Conservation (phyloP, 169 alveolate genomes). For the Toxoplasma gondii region DNA sequence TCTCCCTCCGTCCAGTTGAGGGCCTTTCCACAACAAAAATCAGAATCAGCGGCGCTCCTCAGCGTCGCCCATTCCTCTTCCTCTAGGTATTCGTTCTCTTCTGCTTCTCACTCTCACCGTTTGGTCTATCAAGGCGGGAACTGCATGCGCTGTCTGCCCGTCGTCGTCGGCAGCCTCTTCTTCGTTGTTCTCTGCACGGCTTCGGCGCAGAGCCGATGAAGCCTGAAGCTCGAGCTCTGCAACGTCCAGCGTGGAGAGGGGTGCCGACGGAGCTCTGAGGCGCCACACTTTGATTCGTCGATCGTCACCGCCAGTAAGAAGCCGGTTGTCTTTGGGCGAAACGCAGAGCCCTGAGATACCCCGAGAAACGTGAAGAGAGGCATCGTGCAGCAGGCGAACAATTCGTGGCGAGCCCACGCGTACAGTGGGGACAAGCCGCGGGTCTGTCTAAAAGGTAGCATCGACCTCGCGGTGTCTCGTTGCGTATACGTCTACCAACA, state of each 20-base stretch:
- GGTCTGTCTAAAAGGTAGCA: no score
- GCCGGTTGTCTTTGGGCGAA: slow-evolving; percentile 77
- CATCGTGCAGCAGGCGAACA: background rate
- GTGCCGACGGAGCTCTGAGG: slow-evolving; percentile 70
- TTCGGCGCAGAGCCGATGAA: background rate
- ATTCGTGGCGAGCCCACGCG: background rate
- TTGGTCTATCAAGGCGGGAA: background rate
- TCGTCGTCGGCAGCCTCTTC: background rate
- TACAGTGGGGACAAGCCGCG: no score
- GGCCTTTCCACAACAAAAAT: background rate
- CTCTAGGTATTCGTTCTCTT: background rate
- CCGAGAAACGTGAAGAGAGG: background rate
- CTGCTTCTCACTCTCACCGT: background rate
- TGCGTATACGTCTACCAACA: no score
- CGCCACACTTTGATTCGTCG: slow-evolving; percentile 83
- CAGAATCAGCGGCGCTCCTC: no score
- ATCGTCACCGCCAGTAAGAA: slow-evolving; percentile 94
- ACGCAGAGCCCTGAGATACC: slow-evolving; percentile 77
- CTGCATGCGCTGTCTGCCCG: background rate
- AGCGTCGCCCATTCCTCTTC: background rate
- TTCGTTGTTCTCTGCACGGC: background rate
- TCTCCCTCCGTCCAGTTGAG: background rate
- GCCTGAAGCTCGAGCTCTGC: background rate
- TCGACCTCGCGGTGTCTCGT: no score
- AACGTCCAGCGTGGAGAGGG: slow-evolving; percentile 49